These are phyloP conservation scores for Fusarium heterosporum DNA, from an alignment of 2,329 filamentous ascomycete genomes.

Conservation along the genomic window DNA sequence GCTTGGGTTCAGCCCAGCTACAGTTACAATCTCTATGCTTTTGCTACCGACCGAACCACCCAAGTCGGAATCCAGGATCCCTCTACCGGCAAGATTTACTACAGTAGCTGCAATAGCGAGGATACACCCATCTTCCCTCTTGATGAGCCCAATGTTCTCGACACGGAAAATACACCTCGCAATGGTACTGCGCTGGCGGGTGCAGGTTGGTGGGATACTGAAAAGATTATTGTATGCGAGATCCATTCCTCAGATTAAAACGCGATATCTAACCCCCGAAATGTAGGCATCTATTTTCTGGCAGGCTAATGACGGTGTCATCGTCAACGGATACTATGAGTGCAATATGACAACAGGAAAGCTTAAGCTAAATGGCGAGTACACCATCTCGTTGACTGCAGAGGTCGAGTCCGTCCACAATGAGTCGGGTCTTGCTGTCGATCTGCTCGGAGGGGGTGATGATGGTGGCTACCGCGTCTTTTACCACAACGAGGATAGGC, in stretches of 20 bases:
- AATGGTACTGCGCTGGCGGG: conserved; percentile 3
- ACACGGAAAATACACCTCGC: background rate
- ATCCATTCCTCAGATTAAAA: background rate
- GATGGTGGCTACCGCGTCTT: conserved; percentile 4
- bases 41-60: conserved; percentile 1
- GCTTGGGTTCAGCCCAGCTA: background rate
- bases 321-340: conserved; percentile 6
- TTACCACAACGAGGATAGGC: background rate
- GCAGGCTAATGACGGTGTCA: background rate
- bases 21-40: background rate
- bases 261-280: background rate
- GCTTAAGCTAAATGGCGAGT: background rate
- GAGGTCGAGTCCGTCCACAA: background rate
- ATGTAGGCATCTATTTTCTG: conserved; percentile 4
- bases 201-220: conserved; percentile 2
- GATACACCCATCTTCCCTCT: conserved; percentile 5
- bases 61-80: conserved; percentile 6
- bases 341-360: conserved; percentile 1
- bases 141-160: conserved; percentile 3
- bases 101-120: conserved; percentile 3
- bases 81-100: conserved; percentile 1
- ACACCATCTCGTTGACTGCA: background rate
- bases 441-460: conserved; percentile 1
- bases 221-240: conserved; percentile 1
- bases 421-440: conserved; percentile 1